phyloP scores from a whole-genome alignment of 228 moss, liverwort and hornwort species.

The Sphagnum magellanicum region DNA sequence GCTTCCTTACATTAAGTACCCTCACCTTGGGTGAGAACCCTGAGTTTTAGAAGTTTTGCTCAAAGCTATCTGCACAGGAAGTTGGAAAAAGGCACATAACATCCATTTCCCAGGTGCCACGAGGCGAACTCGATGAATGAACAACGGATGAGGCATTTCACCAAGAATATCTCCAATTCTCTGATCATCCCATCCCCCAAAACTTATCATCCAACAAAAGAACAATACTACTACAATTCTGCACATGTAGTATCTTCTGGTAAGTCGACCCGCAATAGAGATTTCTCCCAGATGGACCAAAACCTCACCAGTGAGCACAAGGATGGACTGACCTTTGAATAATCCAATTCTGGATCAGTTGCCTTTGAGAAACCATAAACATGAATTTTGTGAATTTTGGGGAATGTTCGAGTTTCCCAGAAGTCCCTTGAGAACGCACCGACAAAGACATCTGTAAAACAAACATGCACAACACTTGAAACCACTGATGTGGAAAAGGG shows the following conservation, averaged over 20 bases:
- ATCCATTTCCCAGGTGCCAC: slow-evolving; percentile 69
- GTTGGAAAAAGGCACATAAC: slow-evolving; percentile 69
- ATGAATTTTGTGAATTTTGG: slow-evolving; percentile 68
- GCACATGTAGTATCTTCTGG: background rate
- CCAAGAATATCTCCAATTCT: slow-evolving; percentile 54
- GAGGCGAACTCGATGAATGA: slow-evolving; percentile 50
- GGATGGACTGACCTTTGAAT: slow-evolving; percentile 44
- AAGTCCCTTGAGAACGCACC: slow-evolving; percentile 52
- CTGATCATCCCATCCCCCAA: slow-evolving; percentile 14
- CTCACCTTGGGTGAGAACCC: no score
- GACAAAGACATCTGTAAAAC: slow-evolving; percentile 56
- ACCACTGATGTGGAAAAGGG: background rate
- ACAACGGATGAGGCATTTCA: slow-evolving; percentile 32
- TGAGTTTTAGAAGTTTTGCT: no score
- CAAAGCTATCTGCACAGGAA: slow-evolving; percentile 18
- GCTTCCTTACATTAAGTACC: no score
- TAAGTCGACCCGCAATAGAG: background rate
- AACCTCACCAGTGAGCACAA: background rate
- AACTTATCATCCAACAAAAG: slow-evolving; percentile 3
- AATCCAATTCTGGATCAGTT: slow-evolving; percentile 46
- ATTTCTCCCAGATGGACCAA: background rate
- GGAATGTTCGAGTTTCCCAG: slow-evolving; percentile 43
- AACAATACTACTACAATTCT: slow-evolving; percentile 5
- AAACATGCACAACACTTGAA: background rate
- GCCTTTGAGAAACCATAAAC: slow-evolving; percentile 66